Evolutionary conservation across 768 basidiomycete genomes (phyloP).

Genomic region (Dacryopinax spathularia): DNA sequence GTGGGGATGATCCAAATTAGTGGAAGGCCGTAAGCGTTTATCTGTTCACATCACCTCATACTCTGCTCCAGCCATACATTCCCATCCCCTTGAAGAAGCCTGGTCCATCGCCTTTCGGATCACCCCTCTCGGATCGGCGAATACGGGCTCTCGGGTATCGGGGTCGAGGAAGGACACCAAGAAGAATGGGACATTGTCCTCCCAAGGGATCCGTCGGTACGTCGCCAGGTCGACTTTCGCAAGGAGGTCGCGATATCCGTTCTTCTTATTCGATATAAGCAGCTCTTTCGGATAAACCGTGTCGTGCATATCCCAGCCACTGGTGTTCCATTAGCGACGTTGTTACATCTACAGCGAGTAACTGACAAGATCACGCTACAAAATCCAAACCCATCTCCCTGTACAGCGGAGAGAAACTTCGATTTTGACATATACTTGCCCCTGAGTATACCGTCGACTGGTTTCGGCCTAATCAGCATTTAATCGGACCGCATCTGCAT

Average conservation of each 20-base stretch:
- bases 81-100: constrained; percentile 36
- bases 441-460: constrained; percentile 87
- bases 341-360: not conserved
- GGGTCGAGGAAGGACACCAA: constrained; percentile 83
- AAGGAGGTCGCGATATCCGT: constrained; percentile 82
- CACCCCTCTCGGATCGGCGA: constrained; percentile 76
- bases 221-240: constrained; percentile 78
- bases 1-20: constrained; percentile 1
- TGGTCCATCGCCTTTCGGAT: constrained; percentile 44
- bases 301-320: constrained; percentile 91
- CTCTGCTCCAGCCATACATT: constrained; percentile 77
- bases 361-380: constrained; percentile 83
- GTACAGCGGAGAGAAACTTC: constrained; percentile 74
- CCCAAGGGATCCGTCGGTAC: constrained; percentile 83
- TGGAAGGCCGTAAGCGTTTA: not conserved
- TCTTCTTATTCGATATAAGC: constrained; percentile 75
- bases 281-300: constrained; percentile 70
- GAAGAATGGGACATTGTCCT: constrained; percentile 84
- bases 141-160: constrained; percentile 58
- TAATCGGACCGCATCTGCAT: too few species aligned
- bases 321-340: constrained; percentile 21
- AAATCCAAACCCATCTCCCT: constrained; percentile 72
- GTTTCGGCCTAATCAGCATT: too few species aligned
- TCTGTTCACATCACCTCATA: constrained; percentile 56
- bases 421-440: constrained; percentile 93